A percentile compares a stretch with the other conserved stretches of the same genome.
Evolutionary conservation across 2,329 filamentous ascomycete genomes (phyloP).

Genomic region (Tympanopsis confertula): DNA sequence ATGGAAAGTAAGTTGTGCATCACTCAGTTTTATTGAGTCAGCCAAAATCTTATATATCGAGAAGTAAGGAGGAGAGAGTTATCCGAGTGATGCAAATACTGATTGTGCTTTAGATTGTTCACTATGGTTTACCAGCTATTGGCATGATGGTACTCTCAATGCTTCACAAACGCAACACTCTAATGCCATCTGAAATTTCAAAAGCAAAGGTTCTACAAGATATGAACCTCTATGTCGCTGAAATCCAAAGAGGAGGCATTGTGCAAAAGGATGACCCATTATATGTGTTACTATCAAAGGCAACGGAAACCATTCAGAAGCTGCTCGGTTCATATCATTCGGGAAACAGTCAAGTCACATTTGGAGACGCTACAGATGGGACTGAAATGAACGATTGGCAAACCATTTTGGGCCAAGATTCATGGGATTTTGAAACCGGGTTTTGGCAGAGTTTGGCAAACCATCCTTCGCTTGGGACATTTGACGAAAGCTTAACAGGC

Average conservation of each 20-base stretch:
- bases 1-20: slow-evolving; percentile 18
- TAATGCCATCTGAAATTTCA: too few species aligned
- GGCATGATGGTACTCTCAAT: slow-evolving; percentile 16
- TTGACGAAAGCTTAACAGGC: neutral
- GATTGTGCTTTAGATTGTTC: slow-evolving; percentile 11
- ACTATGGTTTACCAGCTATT: slow-evolving; percentile 19
- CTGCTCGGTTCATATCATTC: slow-evolving; percentile 9
- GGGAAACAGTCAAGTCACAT: neutral
- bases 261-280: slow-evolving; percentile 13
- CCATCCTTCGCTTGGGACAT: slow-evolving; percentile 11
- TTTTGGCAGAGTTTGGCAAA: slow-evolving; percentile 17
- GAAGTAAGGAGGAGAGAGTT: too few species aligned
- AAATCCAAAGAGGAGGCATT: slow-evolving; percentile 15
- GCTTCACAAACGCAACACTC: slow-evolving; percentile 7
- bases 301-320: slow-evolving; percentile 14
- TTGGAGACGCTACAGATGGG: too few species aligned
- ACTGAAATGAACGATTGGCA: slow-evolving; percentile 4
- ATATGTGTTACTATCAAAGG: slow-evolving; percentile 13
- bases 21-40: too few species aligned
- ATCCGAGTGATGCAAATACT: slow-evolving; percentile 1
- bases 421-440: slow-evolving; percentile 15
- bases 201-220: slow-evolving; percentile 13
- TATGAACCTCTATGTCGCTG: slow-evolving; percentile 15
- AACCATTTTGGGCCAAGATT: slow-evolving; percentile 6
- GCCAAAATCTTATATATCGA: too few species aligned